A percentile compares a stretch with the other conserved stretches of the same genome.
Evolutionary conservation across 306 rosid species (phyloP).

Genomic region (Cicer bijugum): DNA sequence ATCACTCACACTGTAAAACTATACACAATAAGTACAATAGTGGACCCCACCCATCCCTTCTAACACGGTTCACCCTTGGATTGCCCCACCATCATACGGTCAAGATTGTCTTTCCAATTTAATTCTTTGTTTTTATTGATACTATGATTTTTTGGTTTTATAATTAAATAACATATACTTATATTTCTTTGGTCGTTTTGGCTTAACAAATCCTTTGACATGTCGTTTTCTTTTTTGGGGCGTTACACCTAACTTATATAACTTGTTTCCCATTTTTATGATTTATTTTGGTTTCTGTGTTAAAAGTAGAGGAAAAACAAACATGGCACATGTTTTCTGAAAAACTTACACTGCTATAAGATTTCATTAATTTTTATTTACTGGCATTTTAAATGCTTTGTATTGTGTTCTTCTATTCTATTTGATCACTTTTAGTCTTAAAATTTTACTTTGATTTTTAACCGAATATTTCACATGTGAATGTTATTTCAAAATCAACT

Average conservation of each 20-base stretch:
- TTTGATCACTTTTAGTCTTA: neutral
- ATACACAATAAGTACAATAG: neutral
- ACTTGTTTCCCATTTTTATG: slow-evolving; percentile 40
- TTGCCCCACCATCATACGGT: slow-evolving; percentile 20
- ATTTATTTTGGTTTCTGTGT: neutral
- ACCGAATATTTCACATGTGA: too few relatives aligned
- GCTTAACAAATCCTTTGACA: slow-evolving; percentile 31
- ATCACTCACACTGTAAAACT: slow-evolving; percentile 30
- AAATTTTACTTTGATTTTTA: too few relatives aligned
- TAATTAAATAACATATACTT: neutral
- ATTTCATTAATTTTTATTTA: neutral
- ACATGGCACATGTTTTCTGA: slow-evolving; percentile 33
- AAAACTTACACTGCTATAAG: neutral
- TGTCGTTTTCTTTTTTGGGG: slow-evolving; percentile 44
- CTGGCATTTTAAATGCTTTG: neutral
- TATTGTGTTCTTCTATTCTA: neutral
- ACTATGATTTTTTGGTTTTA: neutral
- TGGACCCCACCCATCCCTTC: slow-evolving; percentile 31
- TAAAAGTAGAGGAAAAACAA: neutral
- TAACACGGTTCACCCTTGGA: slow-evolving; percentile 10
- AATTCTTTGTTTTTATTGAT: neutral
- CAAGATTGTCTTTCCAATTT: neutral
- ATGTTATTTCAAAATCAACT: too few relatives aligned
- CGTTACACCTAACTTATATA: slow-evolving; percentile 4
- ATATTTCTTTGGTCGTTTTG: slow-evolving; percentile 33